Percentiles rank a stretch among this genome's conserved stretches.
These are phyloP conservation scores for Auriculariales sp. DNA, from an alignment of 768 basidiomycete species.

Conservation along the genomic window DNA sequence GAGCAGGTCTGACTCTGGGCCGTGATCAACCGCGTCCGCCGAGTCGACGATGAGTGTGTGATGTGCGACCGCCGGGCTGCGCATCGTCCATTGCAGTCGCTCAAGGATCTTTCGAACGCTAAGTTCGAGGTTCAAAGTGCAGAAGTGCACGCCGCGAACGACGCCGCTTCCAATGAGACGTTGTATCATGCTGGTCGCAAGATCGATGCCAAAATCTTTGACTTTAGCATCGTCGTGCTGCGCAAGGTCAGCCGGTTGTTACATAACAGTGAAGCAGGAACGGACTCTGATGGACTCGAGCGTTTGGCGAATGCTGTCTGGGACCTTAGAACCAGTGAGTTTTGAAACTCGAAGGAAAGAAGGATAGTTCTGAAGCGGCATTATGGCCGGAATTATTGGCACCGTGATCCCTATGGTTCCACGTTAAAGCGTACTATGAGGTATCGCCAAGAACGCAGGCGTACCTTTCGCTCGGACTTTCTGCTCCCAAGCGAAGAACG, in stretches of 20 bases:
- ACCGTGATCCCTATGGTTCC: slow-evolving; percentile 58
- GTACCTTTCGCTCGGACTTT: slow-evolving; percentile 60
- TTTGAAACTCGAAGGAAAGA: slow-evolving; percentile 88
- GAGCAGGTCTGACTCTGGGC: slow-evolving; percentile 22
- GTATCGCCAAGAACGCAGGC: slow-evolving; percentile 9
- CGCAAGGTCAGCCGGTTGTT: background rate
- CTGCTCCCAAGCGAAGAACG: slow-evolving; percentile 66
- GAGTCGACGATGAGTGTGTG: slow-evolving; percentile 46
- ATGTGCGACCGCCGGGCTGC: slow-evolving; percentile 20
- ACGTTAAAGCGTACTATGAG: slow-evolving; percentile 5
- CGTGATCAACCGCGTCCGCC: slow-evolving; percentile 14
- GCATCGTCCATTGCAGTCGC: slow-evolving; percentile 51
- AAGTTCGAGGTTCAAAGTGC: slow-evolving; percentile 94
- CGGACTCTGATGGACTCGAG: slow-evolving; percentile 66
- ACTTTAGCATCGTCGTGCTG: slow-evolving; percentile 89
- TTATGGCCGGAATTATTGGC: slow-evolving; percentile 88
- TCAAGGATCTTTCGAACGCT: slow-evolving; percentile 81
- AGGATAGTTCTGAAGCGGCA: slow-evolving; percentile 95
- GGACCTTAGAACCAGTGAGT: slow-evolving; percentile 71
- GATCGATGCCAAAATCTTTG: slow-evolving; percentile 83
- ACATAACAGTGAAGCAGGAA: slow-evolving; percentile 3
- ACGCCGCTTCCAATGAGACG: slow-evolving; percentile 39
- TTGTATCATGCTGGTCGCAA: slow-evolving; percentile 70
- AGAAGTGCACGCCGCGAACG: slow-evolving; percentile 76
- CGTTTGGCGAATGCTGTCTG: slow-evolving; percentile 43